These are phyloP conservation scores for Ophiostoma ips DNA, from an alignment of 2,329 filamentous ascomycete genomes.

Conservation along the genomic window DNA sequence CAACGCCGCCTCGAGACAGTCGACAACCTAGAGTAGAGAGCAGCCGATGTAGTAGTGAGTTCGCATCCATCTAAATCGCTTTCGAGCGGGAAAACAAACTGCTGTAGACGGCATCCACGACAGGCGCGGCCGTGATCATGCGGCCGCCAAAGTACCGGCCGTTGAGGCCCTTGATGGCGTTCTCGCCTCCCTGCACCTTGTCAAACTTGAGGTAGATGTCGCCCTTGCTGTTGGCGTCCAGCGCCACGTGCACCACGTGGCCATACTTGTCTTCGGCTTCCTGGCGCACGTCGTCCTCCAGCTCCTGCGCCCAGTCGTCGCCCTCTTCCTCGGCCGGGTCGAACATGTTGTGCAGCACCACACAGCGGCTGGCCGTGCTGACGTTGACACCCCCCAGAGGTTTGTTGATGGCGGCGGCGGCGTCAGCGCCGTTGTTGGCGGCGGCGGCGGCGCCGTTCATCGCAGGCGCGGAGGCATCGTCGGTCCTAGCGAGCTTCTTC, in stretches of 20 bases:
- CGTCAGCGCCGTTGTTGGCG: constrained; percentile 20
- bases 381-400: constrained; percentile 60
- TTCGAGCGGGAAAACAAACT: constrained; percentile 82
- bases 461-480: constrained; percentile 38
- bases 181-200: constrained; percentile 85
- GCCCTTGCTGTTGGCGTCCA: constrained; percentile 85
- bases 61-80: no score
- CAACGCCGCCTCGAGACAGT: not conserved
- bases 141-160: constrained; percentile 88
- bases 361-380: constrained; percentile 84
- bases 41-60: constrained; percentile 1
- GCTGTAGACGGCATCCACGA: constrained; percentile 98
- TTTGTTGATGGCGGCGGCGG: no score
- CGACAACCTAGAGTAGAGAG: not conserved
- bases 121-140: constrained; percentile 85
- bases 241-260: constrained; percentile 89
- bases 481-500: constrained; percentile 93
- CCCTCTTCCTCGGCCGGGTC: constrained; percentile 81
- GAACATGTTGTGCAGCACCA: constrained; percentile 93
- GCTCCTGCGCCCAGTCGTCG: constrained; percentile 78
- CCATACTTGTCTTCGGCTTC: constrained; percentile 96
- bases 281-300: constrained; percentile 82
- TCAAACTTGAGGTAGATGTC: constrained; percentile 99
- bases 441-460: not conserved
- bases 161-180: constrained; percentile 94